Conservation (phyloP, 2,329 filamentous ascomycete species). For the Aspergillus neoniger region DNA sequence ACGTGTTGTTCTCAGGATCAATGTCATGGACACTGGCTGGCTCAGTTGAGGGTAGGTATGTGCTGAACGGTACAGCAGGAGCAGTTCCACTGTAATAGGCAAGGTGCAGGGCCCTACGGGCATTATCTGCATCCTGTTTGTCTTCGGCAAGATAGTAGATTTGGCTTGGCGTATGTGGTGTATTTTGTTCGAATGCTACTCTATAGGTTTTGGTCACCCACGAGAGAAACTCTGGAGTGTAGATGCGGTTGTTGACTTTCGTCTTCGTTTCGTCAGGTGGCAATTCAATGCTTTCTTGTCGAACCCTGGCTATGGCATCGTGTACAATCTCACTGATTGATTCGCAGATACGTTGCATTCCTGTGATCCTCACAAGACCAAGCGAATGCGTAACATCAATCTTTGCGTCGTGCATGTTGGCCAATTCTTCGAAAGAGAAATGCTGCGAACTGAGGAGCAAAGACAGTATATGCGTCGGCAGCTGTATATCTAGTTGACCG, state of each 20-base stretch:
- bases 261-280: conserved; percentile 10
- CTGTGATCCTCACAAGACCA: conserved; percentile 40
- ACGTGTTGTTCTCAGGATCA: conserved; percentile 24
- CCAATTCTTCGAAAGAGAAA: conserved; percentile 42
- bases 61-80: conserved; percentile 33
- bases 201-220: conserved; percentile 36
- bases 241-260: conserved; percentile 20
- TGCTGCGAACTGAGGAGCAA: conserved; percentile 36
- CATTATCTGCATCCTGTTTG: conserved; percentile 33
- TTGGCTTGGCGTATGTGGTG: conserved; percentile 23
- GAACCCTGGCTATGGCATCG: conserved; percentile 33
- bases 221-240: conserved; percentile 32
- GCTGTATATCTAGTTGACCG: conserved; percentile 40
- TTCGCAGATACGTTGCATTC: conserved; percentile 34
- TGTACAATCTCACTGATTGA: conserved; percentile 37
- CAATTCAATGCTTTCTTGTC: conserved; percentile 29
- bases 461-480: conserved; percentile 30
- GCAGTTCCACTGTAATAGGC: conserved; percentile 26
- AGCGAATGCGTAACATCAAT: conserved; percentile 40
- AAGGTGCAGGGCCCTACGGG: conserved; percentile 38
- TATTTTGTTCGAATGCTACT: conserved; percentile 30
- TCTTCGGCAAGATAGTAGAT: conserved; percentile 39
- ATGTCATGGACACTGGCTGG: conserved; percentile 29
- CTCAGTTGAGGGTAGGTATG: conserved; percentile 36
- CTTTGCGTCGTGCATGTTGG: conserved; percentile 35